phyloP scores from a whole-genome alignment of 2,329 filamentous ascomycete genomes.

The Orbilia ellipsospora region DNA sequence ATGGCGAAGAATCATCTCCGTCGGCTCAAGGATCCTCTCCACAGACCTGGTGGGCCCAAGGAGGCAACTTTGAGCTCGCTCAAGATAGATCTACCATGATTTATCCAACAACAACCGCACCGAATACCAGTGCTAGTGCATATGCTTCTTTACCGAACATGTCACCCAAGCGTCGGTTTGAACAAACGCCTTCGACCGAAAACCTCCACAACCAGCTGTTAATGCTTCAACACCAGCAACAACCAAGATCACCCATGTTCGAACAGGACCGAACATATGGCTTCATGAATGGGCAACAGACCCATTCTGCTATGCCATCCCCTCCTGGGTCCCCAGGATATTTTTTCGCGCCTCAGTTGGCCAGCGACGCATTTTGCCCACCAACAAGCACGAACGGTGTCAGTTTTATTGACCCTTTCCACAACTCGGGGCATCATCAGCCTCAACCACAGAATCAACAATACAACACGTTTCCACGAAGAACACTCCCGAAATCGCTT shows the following conservation, averaged over 20 bases:
- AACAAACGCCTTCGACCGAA: slow-evolving; percentile 53
- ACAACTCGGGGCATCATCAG: slow-evolving; percentile 53
- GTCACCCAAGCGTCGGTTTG: slow-evolving; percentile 54
- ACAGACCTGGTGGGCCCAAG: slow-evolving; percentile 48
- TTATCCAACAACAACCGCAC: slow-evolving; percentile 47
- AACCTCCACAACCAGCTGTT: slow-evolving; percentile 44
- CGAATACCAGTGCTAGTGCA: slow-evolving; percentile 26
- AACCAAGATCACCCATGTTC: slow-evolving; percentile 48
- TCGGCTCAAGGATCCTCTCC: slow-evolving; percentile 53
- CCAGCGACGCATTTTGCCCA: slow-evolving; percentile 44
- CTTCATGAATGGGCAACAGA: slow-evolving; percentile 40
- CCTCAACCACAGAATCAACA: slow-evolving; percentile 43
- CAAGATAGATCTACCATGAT: slow-evolving; percentile 44
- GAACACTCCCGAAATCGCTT: slow-evolving; percentile 46
- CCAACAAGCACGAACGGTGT: slow-evolving; percentile 39
- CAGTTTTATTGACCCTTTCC: slow-evolving; percentile 52
- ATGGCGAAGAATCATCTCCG: slow-evolving; percentile 46
- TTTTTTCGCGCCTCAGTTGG: slow-evolving; percentile 42
- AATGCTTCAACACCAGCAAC: slow-evolving; percentile 50
- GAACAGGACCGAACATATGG: slow-evolving; percentile 43
- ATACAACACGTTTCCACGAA: slow-evolving; percentile 55
- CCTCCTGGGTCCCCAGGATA: slow-evolving; percentile 51
- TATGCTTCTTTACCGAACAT: slow-evolving; percentile 52
- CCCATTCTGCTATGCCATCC: slow-evolving; percentile 52
- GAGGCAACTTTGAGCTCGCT: slow-evolving; percentile 34